Base-by-base conservation (phyloP, 2,329 filamentous ascomycete genomes). In the Monilinia vaccinii-corymbosi region DNA sequence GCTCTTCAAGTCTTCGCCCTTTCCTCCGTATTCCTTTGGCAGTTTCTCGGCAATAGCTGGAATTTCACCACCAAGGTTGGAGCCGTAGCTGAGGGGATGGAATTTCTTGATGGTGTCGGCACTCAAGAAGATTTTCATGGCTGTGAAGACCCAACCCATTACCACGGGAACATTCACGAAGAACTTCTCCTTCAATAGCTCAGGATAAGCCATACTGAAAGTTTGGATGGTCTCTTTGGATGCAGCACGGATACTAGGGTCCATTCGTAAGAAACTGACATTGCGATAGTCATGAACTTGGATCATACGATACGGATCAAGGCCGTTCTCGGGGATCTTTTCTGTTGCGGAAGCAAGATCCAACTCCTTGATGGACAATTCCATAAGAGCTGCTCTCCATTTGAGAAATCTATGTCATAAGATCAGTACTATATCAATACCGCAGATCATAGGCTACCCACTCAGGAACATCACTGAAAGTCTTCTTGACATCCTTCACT, bases 281-380 rank as follows among this genome's bases (percentile, higher is more conserved):
- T 85, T 86, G 68, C 89, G 83, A 79, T 97, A 97, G 78, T 97
- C 93, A 76, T 97, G 93, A 32, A 97, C 85, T 75, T 97, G 92
- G 69, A 89, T 82, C 78, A 95, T 91, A 75, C 93, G 89, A 76
- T 96, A 95, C 1, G 88, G 89, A 71, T 97, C 93, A 66, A 82
- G 77, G 38, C 78, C 77, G 63, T 84, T 86, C 60, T 90, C 86
- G 2, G 67, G 64, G 36, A 71, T 90, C 46, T 83, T 81, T 65
- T 80, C 76, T 10, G 84, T 91, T 56, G 89, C 89, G 31, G 82
- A 78, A 23, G 80, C 72, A 64, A 97, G 80, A 64, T 85, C 79
- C 58, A 97, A 84, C 63, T 89, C 85, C 64, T 84, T 81, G 49
- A 97, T 78, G 3, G 89, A 88, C 51, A 91, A 79, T 73, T 97